phyloP scores from a whole-genome alignment of 1,284 basidiomycete genomes.

The Schizophyllum commune region DNA sequence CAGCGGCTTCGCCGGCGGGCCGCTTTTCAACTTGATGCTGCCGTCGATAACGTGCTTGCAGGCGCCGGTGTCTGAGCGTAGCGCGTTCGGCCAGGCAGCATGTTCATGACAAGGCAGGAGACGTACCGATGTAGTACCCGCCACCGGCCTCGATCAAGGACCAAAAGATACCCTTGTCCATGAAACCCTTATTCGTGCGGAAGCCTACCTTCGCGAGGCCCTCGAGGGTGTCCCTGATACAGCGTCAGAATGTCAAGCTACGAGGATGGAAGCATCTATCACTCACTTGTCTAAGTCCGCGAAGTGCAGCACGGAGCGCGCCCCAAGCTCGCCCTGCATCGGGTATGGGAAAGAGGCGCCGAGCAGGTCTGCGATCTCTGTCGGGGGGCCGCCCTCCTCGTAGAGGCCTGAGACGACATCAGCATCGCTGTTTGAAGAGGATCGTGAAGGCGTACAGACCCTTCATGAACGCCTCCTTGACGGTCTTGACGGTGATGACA shows the following conservation, averaged over 20 bases:
- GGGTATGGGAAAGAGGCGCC: conserved; percentile 43
- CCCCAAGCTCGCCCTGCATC: conserved; percentile 23
- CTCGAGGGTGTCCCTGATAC: conserved; percentile 22
- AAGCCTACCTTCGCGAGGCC: conserved; percentile 22
- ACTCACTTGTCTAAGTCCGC: conserved; percentile 20
- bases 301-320: conserved; percentile 12
- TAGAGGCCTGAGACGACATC: conserved; percentile 24
- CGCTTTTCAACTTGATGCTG: conserved; percentile 65
- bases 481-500: conserved; percentile 43
- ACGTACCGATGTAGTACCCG: conserved; percentile 37
- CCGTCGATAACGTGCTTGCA: conserved; percentile 58
- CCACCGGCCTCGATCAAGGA: conserved; percentile 25
- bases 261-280: not conserved
- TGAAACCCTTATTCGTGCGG: conserved; percentile 20
- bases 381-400: conserved; percentile 35
- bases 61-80: conserved; percentile 48
- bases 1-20: conserved; percentile 18
- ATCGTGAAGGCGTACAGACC: not conserved
- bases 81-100: conserved; percentile 8
- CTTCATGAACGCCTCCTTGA: conserved; percentile 32
- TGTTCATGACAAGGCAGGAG: conserved; percentile 25
- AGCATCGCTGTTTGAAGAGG: not conserved
- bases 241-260: not conserved
- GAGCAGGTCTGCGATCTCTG: conserved; percentile 45
- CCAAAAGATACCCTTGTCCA: conserved; percentile 22